Evolutionary conservation across 2,329 filamentous ascomycete genomes (phyloP).

Genomic region (Exophiala spinifera): DNA sequence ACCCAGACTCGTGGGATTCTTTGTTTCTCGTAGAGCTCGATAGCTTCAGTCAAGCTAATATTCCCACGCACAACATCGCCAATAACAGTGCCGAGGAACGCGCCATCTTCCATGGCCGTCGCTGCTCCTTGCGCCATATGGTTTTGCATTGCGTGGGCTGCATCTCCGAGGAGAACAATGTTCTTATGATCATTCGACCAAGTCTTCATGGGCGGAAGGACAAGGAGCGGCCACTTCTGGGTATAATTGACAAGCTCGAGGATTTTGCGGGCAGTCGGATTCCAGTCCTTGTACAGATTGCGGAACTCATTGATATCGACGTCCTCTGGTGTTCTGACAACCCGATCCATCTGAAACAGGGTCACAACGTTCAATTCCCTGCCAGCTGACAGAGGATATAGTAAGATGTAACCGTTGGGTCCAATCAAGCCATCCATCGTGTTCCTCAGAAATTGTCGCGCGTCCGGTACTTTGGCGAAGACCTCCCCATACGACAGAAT

Average conservation of each 20-base stretch:
- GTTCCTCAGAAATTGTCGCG: slow-evolving; percentile 20
- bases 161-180: slow-evolving; percentile 42
- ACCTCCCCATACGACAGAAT: slow-evolving; percentile 46
- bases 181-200: slow-evolving; percentile 44
- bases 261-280: slow-evolving; percentile 18
- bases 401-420: slow-evolving; percentile 25
- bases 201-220: slow-evolving; percentile 41
- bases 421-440: slow-evolving; percentile 25
- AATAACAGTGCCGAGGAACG: slow-evolving; percentile 40
- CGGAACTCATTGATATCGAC: slow-evolving; percentile 21
- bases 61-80: slow-evolving; percentile 36
- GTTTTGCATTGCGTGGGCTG: slow-evolving; percentile 42
- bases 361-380: slow-evolving; percentile 26
- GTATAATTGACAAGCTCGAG: slow-evolving; percentile 36
- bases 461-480: slow-evolving; percentile 24
- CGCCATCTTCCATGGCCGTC: slow-evolving; percentile 46
- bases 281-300: slow-evolving; percentile 19
- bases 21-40: slow-evolving; percentile 41
- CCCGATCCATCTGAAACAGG: slow-evolving; percentile 19
- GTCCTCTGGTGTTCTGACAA: slow-evolving; percentile 24
- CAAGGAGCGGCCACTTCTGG: slow-evolving; percentile 44
- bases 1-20: slow-evolving; percentile 43
- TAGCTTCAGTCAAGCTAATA: slow-evolving; percentile 36
- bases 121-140: slow-evolving; percentile 47
- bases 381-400: slow-evolving; percentile 25